Conservation (phyloP, 2,329 filamentous ascomycete genomes). For the Penicillium brasilianum region DNA sequence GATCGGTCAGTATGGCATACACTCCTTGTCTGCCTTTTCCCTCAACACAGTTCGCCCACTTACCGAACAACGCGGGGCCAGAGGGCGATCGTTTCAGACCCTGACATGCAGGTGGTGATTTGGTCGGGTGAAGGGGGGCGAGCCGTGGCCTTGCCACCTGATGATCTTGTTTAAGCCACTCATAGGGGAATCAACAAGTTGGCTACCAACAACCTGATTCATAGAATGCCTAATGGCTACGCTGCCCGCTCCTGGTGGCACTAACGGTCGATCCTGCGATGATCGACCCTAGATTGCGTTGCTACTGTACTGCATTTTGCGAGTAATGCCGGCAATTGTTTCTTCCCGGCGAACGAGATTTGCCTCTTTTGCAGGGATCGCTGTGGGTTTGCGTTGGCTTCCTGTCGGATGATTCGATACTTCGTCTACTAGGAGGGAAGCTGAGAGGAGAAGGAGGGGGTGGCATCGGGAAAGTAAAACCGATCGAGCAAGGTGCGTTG, state of each 20-base stretch:
- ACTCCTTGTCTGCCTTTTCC: background rate
- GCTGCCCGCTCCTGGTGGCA: background rate
- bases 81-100: slow-evolving; percentile 20
- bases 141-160: background rate
- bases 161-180: background rate
- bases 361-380: background rate
- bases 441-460: background rate
- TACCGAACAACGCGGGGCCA: background rate
- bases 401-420: background rate
- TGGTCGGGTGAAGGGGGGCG: slow-evolving; percentile 6
- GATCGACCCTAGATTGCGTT: slow-evolving; percentile 18
- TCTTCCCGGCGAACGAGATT: slow-evolving; percentile 17
- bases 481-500: background rate
- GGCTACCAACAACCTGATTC: background rate
- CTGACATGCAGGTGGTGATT: slow-evolving; percentile 12
- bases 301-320: background rate
- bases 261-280: slow-evolving; percentile 26
- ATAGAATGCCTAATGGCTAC: background rate
- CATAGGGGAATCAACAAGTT: background rate
- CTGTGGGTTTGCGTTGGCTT: background rate
- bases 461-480: background rate
- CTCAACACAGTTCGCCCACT: slow-evolving; percentile 5
- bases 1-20: background rate
- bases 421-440: background rate
- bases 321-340: slow-evolving; percentile 20